Base-by-base conservation (phyloP, 2,329 filamentous ascomycete species). In the Penicillium expansum region DNA sequence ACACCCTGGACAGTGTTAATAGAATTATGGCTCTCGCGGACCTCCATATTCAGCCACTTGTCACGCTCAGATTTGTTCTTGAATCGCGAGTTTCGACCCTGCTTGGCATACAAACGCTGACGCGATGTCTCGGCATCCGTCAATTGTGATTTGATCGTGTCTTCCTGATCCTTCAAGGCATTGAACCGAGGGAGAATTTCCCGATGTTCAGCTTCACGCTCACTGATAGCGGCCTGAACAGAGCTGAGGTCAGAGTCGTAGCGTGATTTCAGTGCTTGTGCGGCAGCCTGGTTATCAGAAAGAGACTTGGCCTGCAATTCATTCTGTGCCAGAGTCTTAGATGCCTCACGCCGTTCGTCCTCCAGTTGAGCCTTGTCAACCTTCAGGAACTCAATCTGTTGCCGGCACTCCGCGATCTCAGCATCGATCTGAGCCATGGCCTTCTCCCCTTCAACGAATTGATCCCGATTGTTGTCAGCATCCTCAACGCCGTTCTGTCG, bases 361-460 rank as follows among this genome's bases (percentile, higher is more conserved):
- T 99, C 94, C 8, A 95, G 82, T 70, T 97, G 92, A 43, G 85
- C 82, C 64, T 91, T 89, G 68, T 99, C 94, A 42, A 95, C 86
- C 62, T 87, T 86, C 27, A 96, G 79, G 33, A 97, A 85, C 57
- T 96, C 91, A 67, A 96, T 84, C 65, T 95, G 86, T 65, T 93
- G 89, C 68, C 87, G 88, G 48, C 94, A 80, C 67, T 91, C 85
- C 52, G 88, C 86, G 56, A 96, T 92, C 64, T 94, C 86, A 9
- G 83, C 82, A 45, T 96, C 90, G 33, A 97, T 83, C 43, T 86
- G 82, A 13, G 86, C 82, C 59, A 97, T 88, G 38, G 89, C 85
- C 69, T 89, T 88, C 72, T 97, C 91, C 37, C 89, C 89, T 52
- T 89, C 82, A 9, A 89, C 81, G 65, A 96, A 92, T 24, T 85